These are phyloP conservation scores for Aaosphaeria pasadenensis DNA, from an alignment of 2,329 filamentous ascomycete species.

Conservation along the genomic window DNA sequence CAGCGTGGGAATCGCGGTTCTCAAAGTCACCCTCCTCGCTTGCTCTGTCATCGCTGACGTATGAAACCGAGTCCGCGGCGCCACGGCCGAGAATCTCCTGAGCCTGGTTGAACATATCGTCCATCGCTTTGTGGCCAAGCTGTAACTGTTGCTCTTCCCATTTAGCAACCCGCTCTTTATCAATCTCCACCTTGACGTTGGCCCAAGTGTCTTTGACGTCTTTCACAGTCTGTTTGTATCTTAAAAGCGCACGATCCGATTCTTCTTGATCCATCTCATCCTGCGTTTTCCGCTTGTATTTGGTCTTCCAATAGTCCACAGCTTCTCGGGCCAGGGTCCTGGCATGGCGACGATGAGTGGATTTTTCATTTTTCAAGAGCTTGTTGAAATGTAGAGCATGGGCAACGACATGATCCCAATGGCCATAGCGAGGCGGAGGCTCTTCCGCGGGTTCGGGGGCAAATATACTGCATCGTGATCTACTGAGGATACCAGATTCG, in stretches of 20 bases:
- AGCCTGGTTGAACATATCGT: constrained; percentile 69
- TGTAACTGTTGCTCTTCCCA: constrained; percentile 62
- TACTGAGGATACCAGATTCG: constrained; percentile 72
- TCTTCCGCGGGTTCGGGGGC: constrained; percentile 71
- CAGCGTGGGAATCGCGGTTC: constrained; percentile 36
- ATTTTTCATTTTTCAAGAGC: constrained; percentile 75
- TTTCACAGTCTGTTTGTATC: constrained; percentile 69
- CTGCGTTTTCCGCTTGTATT: constrained; percentile 51
- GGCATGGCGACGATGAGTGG: constrained; percentile 70
- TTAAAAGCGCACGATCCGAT: constrained; percentile 60
- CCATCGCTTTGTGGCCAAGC: constrained; percentile 61
- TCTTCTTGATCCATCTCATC: constrained; percentile 83
- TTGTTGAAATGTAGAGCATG: constrained; percentile 79
- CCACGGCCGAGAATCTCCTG: constrained; percentile 45
- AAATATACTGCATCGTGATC: constrained; percentile 68
- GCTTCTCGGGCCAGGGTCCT: constrained; percentile 78
- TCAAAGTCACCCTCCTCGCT: constrained; percentile 42
- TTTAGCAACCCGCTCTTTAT: constrained; percentile 52
- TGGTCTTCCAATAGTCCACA: constrained; percentile 69
- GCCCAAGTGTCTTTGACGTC: constrained; percentile 63
- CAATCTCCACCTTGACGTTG: constrained; percentile 56
- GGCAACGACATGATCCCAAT: constrained; percentile 77
- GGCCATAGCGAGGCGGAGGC: constrained; percentile 77
- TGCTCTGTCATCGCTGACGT: constrained; percentile 39
- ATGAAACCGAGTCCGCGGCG: constrained; percentile 33